These are phyloP conservation scores for Aspergillus nidulans DNA, from an alignment of 495 filamentous ascomycete genomes.

Conservation along the genomic window DNA sequence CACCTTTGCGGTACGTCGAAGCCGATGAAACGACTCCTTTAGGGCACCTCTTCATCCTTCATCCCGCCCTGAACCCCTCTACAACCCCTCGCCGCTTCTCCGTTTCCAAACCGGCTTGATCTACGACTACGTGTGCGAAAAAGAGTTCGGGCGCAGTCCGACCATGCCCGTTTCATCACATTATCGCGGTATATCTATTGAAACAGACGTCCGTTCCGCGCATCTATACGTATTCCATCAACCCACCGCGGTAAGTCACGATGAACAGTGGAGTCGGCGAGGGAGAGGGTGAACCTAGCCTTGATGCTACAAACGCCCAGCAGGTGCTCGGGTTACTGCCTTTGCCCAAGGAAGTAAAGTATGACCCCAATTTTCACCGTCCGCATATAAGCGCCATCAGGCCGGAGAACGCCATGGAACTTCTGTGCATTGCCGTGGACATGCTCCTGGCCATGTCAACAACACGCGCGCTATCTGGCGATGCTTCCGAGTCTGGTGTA, in stretches of 20 bases:
- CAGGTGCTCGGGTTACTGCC: neutral
- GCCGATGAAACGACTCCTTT: slow-evolving; percentile 1
- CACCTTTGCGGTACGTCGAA: neutral
- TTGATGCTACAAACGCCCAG: neutral
- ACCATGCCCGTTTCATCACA: slow-evolving; percentile 36
- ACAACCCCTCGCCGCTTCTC: neutral
- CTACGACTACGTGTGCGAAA: neutral
- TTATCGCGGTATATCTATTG: slow-evolving; percentile 29
- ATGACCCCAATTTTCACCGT: slow-evolving; percentile 3
- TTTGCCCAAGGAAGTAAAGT: neutral
- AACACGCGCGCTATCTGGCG: slow-evolving; percentile 61
- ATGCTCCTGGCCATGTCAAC: slow-evolving; percentile 59
- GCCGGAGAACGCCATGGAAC: slow-evolving; percentile 70
- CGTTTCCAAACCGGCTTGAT: neutral
- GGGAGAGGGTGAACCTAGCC: slow-evolving; percentile 16
- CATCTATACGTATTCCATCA: slow-evolving; percentile 8
- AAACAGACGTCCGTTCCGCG: slow-evolving; percentile 21
- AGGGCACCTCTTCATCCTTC: neutral
- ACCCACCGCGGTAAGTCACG: slow-evolving; percentile 14
- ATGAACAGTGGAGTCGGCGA: slow-evolving; percentile 19
- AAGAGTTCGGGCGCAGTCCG: slow-evolving; percentile 16
- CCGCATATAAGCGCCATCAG: slow-evolving; percentile 67
- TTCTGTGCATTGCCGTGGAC: slow-evolving; percentile 70
- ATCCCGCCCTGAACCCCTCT: neutral
- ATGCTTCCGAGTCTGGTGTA: slow-evolving; percentile 42